Conservation (phyloP, 345 rosid genomes). For the Acer campestre region DNA sequence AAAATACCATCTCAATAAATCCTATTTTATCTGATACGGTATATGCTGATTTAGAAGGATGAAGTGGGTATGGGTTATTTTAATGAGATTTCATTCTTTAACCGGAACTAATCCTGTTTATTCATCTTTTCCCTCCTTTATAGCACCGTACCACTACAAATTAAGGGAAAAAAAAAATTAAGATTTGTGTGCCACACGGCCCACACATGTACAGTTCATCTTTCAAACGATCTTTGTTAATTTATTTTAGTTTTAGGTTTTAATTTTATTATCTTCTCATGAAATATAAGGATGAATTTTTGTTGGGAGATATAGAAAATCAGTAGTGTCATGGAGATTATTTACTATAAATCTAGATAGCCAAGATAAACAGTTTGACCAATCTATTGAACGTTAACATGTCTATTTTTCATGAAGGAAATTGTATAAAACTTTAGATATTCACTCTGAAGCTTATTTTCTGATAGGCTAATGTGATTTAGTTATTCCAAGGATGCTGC, state of each 20-base stretch:
- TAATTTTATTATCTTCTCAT: not conserved
- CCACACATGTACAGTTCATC: not conserved
- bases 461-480: not conserved
- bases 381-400: not conserved
- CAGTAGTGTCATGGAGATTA: not conserved
- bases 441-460: conserved; percentile 1
- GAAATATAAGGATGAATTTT: not conserved
- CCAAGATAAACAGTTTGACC: not conserved
- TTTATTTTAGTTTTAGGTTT: not conserved
- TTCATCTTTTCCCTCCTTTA: not conserved
- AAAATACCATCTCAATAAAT: not conserved
- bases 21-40: not conserved
- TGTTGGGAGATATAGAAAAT: not conserved
- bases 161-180: not conserved
- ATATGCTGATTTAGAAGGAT: not conserved
- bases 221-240: not conserved
- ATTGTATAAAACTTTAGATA: not conserved
- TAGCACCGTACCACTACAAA: not conserved
- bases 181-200: not conserved
- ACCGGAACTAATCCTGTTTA: not conserved
- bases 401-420: not conserved
- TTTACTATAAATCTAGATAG: conserved; percentile 1
- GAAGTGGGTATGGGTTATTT: not conserved
- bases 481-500: not conserved
- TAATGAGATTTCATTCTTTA: not conserved